Base-by-base conservation (phyloP, 495 filamentous ascomycete species). In the Trichocladium antarcticum region DNA sequence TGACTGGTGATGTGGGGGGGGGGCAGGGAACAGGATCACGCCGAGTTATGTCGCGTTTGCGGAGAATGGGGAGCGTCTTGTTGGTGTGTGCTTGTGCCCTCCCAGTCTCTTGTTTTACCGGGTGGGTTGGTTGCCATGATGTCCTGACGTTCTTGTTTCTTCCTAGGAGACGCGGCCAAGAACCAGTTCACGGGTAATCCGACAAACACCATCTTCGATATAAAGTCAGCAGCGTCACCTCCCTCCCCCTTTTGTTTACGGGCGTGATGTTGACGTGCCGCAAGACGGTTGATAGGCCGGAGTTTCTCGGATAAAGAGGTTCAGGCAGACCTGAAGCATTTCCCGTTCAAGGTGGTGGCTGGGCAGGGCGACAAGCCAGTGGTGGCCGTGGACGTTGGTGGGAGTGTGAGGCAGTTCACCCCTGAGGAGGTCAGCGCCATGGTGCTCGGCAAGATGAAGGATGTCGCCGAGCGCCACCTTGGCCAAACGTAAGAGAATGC, bases 151-250 rank as follows among this genome's bases (percentile, higher is more conserved):
- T 6, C 19, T 2, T 22, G 8, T 15, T 19, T 10, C 5, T 34
- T 21, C 5, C 0, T 35, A 57, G 92, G 92, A 70, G 92, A 98
- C 76, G 90, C 92, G 52, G 92, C 92, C 40, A 98, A 98, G 82
- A 97, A 97, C 72, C 93, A 96, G 75, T 89, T 89, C 63, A 89
- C 92, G 52, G 95, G 93, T 84, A 98, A 98, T 80, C 93, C 93
- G 19, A 67, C 71, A 56, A 97, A 96, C 77, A 98, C 93, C 45
- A 78, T 98, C 65, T 98, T 96, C 75, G 92, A 98, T 66, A 87
- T 93, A 68, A 98, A 98, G 80, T 58, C 17, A 42, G 57, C 40
- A 12, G 8, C 8, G 8, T 4, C 24, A 3, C 24, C 24, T 27
- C 8, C 24, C 24, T 4, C 21, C 9, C 20, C 8, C 22, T 24